phyloP scores from a whole-genome alignment of 768 basidiomycete species.

The Panaeolus cyanescens region DNA sequence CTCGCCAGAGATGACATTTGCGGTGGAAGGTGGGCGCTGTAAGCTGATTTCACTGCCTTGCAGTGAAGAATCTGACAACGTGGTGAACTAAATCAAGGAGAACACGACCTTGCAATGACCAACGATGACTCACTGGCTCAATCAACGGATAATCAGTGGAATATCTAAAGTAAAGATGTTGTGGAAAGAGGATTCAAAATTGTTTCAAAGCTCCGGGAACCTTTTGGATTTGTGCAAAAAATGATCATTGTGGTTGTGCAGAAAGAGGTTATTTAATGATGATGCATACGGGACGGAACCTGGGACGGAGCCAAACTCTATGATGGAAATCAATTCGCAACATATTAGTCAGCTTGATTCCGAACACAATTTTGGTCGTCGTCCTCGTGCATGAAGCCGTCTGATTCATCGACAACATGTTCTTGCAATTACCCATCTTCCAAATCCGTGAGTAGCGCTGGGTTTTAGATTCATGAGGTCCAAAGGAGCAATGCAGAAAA shows the following conservation, averaged over 20 bases:
- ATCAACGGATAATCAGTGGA: neutral
- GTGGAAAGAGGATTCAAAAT: neutral
- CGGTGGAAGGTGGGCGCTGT: constrained; percentile 1
- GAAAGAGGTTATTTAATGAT: neutral
- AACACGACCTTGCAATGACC: neutral
- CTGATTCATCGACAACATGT: neutral
- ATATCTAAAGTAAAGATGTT: neutral
- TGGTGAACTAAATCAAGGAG: constrained; percentile 2
- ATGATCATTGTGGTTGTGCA: neutral
- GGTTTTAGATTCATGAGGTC: neutral
- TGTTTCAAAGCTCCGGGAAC: too few species aligned
- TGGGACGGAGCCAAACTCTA: too few species aligned
- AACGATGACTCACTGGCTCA: neutral
- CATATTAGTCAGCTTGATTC: neutral
- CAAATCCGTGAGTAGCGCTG: neutral
- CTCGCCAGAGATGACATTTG: neutral
- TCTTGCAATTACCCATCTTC: neutral
- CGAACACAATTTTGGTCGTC: neutral
- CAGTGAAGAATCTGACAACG: neutral
- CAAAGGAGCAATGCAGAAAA: neutral
- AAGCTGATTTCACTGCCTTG: neutral
- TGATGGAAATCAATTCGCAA: too few species aligned
- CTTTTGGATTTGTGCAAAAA: neutral
- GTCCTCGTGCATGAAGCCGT: neutral
- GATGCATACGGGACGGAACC: too few species aligned